These are phyloP conservation scores for Fusarium liriodendri DNA, from an alignment of 2,329 filamentous ascomycete genomes.

Conservation along the genomic window DNA sequence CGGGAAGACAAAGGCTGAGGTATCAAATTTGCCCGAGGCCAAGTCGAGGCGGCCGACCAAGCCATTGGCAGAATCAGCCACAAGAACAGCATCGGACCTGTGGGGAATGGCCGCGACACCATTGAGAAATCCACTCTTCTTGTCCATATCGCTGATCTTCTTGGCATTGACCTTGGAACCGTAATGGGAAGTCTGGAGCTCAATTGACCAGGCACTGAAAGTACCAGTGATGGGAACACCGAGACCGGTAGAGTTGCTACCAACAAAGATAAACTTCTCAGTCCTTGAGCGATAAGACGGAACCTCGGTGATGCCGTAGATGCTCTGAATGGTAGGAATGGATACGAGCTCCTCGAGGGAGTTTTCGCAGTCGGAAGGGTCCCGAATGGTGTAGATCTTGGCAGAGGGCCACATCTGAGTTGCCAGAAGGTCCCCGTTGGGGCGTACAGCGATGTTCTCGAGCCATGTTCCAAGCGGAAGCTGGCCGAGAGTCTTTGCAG, in stretches of 20 bases:
- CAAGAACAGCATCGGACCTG: constrained; percentile 10
- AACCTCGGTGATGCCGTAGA: constrained; percentile 29
- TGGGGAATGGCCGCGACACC: constrained; percentile 18
- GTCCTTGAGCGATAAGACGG: not conserved
- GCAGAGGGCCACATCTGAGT: constrained; percentile 30
- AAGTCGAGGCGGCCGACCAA: constrained; percentile 17
- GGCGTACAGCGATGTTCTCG: constrained; percentile 35
- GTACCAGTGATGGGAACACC: constrained; percentile 12
- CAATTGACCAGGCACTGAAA: constrained; percentile 27
- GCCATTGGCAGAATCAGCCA: constrained; percentile 20
- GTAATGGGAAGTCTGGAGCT: not conserved
- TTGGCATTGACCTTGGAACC: constrained; percentile 2
- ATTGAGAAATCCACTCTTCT: constrained; percentile 21
- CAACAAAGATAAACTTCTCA: constrained; percentile 31
- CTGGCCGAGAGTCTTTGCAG: constrained; percentile 17
- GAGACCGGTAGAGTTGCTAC: constrained; percentile 25
- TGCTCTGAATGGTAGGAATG: constrained; percentile 28
- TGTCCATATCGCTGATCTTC: constrained; percentile 27
- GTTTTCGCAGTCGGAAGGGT: constrained; percentile 5
- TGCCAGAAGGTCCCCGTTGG: constrained; percentile 28
- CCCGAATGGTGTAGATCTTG: constrained; percentile 22
- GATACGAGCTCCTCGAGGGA: constrained; percentile 23
- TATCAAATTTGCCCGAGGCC: constrained; percentile 11
- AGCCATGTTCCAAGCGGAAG: constrained; percentile 28
- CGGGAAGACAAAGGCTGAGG: constrained; percentile 18